Conservation (phyloP, 805 yeast species). For the Kuraishia piskuri region DNA sequence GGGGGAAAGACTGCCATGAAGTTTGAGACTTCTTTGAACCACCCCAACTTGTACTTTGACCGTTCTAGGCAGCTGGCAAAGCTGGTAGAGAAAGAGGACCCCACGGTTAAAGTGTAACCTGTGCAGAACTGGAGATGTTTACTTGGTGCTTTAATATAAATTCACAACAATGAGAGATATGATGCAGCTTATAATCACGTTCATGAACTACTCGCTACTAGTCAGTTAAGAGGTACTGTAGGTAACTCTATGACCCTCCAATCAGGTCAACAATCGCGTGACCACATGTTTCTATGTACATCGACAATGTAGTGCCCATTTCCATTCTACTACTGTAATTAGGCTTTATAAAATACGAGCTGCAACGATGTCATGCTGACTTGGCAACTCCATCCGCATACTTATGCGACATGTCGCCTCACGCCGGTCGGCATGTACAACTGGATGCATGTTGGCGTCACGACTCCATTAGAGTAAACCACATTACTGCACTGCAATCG, state of each 20-base stretch:
- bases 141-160: background rate
- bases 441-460: background rate
- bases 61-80: conserved; percentile 55
- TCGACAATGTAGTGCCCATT: background rate
- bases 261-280: background rate
- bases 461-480: background rate
- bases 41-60: conserved; percentile 85
- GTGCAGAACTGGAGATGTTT: background rate
- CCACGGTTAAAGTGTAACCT: background rate
- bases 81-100: conserved; percentile 13
- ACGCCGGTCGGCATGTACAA: background rate
- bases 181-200: background rate
- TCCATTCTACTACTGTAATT: background rate
- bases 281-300: background rate
- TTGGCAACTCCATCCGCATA: background rate
- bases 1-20: conserved; percentile 28
- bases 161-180: no score
- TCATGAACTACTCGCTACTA: no score
- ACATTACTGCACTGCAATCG: background rate
- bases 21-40: conserved; percentile 60
- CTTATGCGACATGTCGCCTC: background rate
- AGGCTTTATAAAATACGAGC: background rate
- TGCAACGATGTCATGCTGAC: background rate
- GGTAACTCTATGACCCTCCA: background rate
- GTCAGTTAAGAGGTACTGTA: background rate